Conservation (phyloP, 176 grass and related monocot species). For the Triticum monococcum region DNA sequence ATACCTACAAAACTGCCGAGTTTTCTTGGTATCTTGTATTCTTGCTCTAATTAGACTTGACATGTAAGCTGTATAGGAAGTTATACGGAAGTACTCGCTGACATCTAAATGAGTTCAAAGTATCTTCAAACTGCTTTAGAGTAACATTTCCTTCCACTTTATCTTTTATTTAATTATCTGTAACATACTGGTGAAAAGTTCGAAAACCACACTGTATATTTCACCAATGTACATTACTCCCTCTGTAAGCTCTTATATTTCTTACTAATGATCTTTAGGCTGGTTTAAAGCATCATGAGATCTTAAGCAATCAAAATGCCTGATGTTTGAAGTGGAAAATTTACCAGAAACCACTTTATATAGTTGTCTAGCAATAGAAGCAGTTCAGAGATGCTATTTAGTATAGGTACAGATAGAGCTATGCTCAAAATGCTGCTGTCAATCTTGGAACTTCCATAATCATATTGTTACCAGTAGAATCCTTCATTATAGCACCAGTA, state of each 20-base stretch:
- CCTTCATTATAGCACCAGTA: conserved; percentile 7
- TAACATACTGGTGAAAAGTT: conserved; percentile 4
- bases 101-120: conserved; percentile 12
- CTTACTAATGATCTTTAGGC: neutral
- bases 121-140: conserved; percentile 14
- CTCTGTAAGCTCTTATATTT: no score
- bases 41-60: conserved; percentile 4
- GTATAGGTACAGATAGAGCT: neutral
- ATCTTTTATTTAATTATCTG: conserved; percentile 4
- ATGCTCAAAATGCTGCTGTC: neutral
- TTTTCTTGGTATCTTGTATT: neutral
- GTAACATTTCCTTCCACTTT: neutral
- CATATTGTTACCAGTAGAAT: neutral
- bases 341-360: neutral
- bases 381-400: conserved; percentile 5
- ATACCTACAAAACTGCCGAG: neutral
- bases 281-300: neutral
- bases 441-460: conserved; percentile 5
- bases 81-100: neutral
- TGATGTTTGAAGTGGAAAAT: neutral
- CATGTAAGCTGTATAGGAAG: conserved; percentile 15
- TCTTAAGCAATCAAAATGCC: conserved; percentile 17
- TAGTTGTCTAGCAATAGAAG: neutral
- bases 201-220: neutral
- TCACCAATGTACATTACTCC: neutral